Percentiles rank a stretch among this genome's conserved stretches.
Evolutionary conservation across 192 early-diverging fungal genomes (phyloP).

Genomic region (Dissophora globulifera): DNA sequence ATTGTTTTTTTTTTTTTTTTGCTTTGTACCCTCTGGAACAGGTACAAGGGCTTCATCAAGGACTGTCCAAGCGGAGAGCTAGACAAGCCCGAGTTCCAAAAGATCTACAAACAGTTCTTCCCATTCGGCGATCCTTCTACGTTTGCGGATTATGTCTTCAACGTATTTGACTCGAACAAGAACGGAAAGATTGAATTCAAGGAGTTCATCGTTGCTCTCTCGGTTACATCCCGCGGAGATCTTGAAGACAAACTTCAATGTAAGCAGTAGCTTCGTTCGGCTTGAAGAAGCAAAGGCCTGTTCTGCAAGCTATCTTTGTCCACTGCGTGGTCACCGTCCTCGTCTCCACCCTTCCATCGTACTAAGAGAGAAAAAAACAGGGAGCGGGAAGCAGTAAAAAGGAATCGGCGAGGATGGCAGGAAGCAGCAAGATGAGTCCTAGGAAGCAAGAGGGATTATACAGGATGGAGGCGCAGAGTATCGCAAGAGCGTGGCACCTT

Average conservation of each 20-base stretch:
- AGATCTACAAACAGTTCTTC: slow-evolving; percentile 96
- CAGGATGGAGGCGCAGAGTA: no score
- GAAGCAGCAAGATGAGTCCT: no score
- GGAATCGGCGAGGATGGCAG: no score
- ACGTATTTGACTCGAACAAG: slow-evolving; percentile 91
- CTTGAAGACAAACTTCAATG: slow-evolving; percentile 89
- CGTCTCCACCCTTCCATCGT: no score
- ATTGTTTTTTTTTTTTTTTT: neutral
- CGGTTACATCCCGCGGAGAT: slow-evolving; percentile 83
- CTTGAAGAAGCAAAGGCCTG: no score
- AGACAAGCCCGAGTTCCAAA: slow-evolving; percentile 86
- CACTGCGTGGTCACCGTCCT: no score
- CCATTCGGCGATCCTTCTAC: slow-evolving; percentile 94
- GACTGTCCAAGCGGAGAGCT: slow-evolving; percentile 90
- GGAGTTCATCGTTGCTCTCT: slow-evolving; percentile 90
- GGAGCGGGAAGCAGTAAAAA: no score
- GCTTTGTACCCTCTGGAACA: slow-evolving; percentile 24
- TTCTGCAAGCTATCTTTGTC: no score
- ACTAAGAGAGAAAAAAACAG: no score
- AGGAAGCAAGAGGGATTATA: no score
- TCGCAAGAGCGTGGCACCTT: no score
- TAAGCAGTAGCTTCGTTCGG: slow-evolving; percentile 51
- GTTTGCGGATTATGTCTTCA: slow-evolving; percentile 92
- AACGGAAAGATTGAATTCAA: slow-evolving; percentile 92
- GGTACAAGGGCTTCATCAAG: slow-evolving; percentile 95